Conservation (phyloP, 441 rosid genomes). For the Gossypium davidsonii region DNA sequence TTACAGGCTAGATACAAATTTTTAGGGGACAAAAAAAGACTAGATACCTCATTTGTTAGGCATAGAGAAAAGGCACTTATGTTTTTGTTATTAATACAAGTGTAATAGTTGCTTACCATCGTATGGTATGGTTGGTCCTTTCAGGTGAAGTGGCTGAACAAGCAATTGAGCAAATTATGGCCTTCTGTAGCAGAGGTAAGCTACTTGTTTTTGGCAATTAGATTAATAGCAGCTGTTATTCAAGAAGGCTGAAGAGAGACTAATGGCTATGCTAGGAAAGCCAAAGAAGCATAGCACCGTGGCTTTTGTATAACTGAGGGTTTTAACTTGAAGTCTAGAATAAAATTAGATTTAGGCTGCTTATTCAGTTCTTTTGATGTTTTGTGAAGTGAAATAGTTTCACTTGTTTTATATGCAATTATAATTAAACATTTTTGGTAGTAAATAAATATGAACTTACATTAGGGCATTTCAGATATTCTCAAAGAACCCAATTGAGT, state of each 20-base stretch:
- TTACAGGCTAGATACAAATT: neutral
- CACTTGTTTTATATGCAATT: neutral
- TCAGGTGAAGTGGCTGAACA: constrained; percentile 97
- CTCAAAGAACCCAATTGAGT: neutral
- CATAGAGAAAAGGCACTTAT: neutral
- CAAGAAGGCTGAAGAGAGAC: neutral
- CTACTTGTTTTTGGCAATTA: constrained; percentile 7
- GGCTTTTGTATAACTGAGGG: neutral
- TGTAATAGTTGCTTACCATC: neutral
- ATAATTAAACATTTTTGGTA: neutral
- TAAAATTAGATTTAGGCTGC: neutral
- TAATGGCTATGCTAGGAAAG: neutral
- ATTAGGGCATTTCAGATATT: neutral
- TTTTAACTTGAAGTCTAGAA: neutral
- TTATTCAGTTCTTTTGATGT: neutral
- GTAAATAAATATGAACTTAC: neutral
- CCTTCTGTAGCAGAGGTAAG: constrained; percentile 89
- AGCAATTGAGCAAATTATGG: constrained; percentile 87
- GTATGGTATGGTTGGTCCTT: constrained; percentile 15
- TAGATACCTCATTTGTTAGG: neutral
- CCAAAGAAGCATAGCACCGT: neutral
- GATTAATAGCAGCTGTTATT: neutral
- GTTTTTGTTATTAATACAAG: neutral
- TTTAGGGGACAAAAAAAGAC: neutral
- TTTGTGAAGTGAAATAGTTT: neutral